A percentile compares a stretch with the other conserved stretches of the same genome.
Evolutionary conservation across 1,284 basidiomycete species (phyloP).

Genomic region (Porogramme epimiltina): DNA sequence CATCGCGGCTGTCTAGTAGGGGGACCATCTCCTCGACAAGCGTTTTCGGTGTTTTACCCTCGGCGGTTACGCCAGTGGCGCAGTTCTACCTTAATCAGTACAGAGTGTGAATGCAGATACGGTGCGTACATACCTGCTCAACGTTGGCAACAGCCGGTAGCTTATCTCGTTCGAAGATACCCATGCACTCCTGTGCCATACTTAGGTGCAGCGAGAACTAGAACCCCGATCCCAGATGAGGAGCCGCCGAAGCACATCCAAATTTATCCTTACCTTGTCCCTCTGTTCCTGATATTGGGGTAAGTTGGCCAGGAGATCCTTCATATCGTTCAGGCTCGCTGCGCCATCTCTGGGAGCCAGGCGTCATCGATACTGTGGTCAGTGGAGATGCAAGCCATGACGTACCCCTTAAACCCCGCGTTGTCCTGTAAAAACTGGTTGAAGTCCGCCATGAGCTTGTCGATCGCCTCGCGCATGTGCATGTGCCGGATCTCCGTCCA

Average conservation of each 20-base stretch:
- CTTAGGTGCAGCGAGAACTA: conserved; percentile 95
- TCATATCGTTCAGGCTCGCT: conserved; percentile 94
- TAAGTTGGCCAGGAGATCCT: conserved; percentile 95
- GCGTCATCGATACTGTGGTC: neutral
- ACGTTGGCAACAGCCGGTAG: conserved; percentile 87
- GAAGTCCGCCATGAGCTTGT: conserved; percentile 95
- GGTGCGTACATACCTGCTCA: conserved; percentile 85
- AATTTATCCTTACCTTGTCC: conserved; percentile 78
- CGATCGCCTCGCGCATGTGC: conserved; percentile 98
- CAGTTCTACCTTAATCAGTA: conserved; percentile 61
- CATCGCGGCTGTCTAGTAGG: conserved; percentile 82
- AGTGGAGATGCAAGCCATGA: conserved; percentile 14
- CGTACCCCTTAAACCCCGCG: conserved; percentile 85
- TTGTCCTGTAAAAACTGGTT: conserved; percentile 93
- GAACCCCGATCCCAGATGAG: neutral
- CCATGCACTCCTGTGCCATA: conserved; percentile 99
- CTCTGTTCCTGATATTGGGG: conserved; percentile 96
- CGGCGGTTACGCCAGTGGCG: conserved; percentile 86
- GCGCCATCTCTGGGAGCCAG: conserved; percentile 62
- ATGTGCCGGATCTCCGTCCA: conserved; percentile 95
- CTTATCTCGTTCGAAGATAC: conserved; percentile 87
- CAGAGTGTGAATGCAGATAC: neutral
- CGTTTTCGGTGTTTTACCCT: conserved; percentile 89
- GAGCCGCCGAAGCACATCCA: neutral
- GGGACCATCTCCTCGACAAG: conserved; percentile 99